Evolutionary conservation across 2,329 filamentous ascomycete genomes (phyloP).

Genomic region (Paracamarosporium sp.): DNA sequence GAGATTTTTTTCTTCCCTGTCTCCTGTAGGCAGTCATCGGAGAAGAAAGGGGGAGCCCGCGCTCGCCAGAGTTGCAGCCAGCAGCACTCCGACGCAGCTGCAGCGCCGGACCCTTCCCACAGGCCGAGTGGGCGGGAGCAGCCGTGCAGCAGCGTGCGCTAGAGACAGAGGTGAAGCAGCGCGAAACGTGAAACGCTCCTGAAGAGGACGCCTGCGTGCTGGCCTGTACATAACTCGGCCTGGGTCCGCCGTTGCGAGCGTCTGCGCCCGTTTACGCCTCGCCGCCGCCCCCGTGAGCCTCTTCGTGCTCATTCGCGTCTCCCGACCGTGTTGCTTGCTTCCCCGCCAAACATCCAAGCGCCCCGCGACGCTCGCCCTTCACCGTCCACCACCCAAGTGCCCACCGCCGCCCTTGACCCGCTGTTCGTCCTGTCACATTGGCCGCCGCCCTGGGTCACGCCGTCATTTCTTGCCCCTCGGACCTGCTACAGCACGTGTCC

Average conservation of each 20-base stretch:
- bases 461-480: constrained; percentile 17
- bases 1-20: not conserved
- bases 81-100: not conserved
- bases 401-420: constrained; percentile 14
- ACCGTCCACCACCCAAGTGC: constrained; percentile 17
- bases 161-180: constrained; percentile 13
- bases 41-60: not conserved
- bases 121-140: constrained; percentile 12
- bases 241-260: not conserved
- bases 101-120: not conserved
- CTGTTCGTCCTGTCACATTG: constrained; percentile 11
- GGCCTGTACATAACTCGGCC: constrained; percentile 1
- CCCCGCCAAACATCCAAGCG: constrained; percentile 23
- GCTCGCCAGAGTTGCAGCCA: not conserved
- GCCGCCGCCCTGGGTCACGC: constrained; percentile 27
- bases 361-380: constrained; percentile 32
- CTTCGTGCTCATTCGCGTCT: constrained; percentile 1
- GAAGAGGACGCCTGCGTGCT: constrained; percentile 4
- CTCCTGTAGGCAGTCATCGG: not conserved
- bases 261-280: not conserved
- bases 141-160: constrained; percentile 11
- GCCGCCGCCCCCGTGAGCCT: not conserved
- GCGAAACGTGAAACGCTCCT: constrained; percentile 31
- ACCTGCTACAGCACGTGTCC: constrained; percentile 24
- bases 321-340: constrained; percentile 4